Evolutionary conservation across 1,139 yeast species (phyloP), one percentile per base, ranked within the genome.

Genomic region (Kodamaea arcana): DNA sequence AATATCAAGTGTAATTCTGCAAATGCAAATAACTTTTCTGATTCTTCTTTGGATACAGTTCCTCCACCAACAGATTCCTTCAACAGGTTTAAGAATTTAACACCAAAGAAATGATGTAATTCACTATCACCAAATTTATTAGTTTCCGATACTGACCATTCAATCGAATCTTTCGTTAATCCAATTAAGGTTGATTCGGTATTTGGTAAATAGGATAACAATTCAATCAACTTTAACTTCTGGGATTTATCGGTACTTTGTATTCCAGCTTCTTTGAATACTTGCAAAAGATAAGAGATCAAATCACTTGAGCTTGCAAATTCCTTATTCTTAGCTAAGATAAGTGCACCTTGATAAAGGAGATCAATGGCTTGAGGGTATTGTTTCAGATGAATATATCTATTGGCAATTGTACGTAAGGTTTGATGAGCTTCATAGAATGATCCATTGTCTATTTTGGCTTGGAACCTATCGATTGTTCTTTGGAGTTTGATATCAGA

Each of bases 361-460:
- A 88, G 63, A 36, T 84, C 88, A 35, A 78, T 69, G 9, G 97
- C 95, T 29, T 82, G 82, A 4, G 60, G 58, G 54, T 73, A 85
- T 43, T 83, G 78, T 43, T 78, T 76, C 23, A 80, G 58, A 44
- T 86, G 78, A 31, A 84, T 81, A 51, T 85, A 83, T 52, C 98
- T 69, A 46, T 88, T 87, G 30, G 85, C 87, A 39, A 90, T 83
- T 7, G 97, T 87, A 50, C 96, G 69, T 34, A 90, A 71, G 0
- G 95, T 90, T 58, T 90, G 97, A 54, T 90, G 96, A 0, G 97
- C 97, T 55, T 92, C 98, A 54, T 90, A 90, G 61, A 72, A 87
- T 35, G 88, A 84, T 2, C 88, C 88, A 32, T 72, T 73, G 32
- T 74, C 76, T 44, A 90, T 82, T 50, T 84, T 81, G 31, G 73